These are phyloP conservation scores for Oehlia diaphana DNA, from an alignment of 192 early-diverging fungal genomes.

Conservation along the genomic window DNA sequence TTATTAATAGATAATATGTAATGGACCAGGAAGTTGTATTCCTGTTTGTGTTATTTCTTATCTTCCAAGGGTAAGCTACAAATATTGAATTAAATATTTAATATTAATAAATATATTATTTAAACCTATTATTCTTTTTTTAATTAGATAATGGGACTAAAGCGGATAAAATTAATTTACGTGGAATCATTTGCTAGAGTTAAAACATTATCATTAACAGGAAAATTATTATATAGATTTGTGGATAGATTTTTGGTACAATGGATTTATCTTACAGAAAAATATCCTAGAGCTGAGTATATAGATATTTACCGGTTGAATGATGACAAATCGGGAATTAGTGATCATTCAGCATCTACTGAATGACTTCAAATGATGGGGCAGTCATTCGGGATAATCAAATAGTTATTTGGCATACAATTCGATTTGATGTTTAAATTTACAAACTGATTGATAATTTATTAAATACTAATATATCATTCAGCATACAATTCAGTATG, in stretches of 20 bases:
- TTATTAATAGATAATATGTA: conserved; percentile 66
- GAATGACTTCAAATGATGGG: too few species aligned
- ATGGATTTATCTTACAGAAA: conserved; percentile 67
- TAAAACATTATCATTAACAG: conserved; percentile 79
- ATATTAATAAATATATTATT: background rate
- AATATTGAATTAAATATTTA: background rate
- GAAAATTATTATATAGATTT: conserved; percentile 76
- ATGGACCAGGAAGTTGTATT: conserved; percentile 90
- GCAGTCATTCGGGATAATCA: too few species aligned
- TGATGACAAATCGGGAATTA: too few species aligned
- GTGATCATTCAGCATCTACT: too few species aligned
- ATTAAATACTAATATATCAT: too few species aligned
- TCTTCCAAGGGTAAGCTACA: conserved; percentile 55
- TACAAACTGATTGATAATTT: too few species aligned
- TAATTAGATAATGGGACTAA: conserved; percentile 51
- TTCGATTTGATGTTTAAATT: too few species aligned
- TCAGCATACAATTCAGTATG: too few species aligned
- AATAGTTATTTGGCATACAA: too few species aligned
- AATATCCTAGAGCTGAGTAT: conserved; percentile 63
- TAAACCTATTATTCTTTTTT: background rate
- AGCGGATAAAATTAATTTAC: conserved; percentile 68
- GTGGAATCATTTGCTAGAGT: conserved; percentile 95
- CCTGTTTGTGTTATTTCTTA: conserved; percentile 64
- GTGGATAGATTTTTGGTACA: conserved; percentile 89
- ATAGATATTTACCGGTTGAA: conserved; percentile 34